phyloP scores from a whole-genome alignment of 73 alveolate genomes.

The Loxodes magnus region DNA sequence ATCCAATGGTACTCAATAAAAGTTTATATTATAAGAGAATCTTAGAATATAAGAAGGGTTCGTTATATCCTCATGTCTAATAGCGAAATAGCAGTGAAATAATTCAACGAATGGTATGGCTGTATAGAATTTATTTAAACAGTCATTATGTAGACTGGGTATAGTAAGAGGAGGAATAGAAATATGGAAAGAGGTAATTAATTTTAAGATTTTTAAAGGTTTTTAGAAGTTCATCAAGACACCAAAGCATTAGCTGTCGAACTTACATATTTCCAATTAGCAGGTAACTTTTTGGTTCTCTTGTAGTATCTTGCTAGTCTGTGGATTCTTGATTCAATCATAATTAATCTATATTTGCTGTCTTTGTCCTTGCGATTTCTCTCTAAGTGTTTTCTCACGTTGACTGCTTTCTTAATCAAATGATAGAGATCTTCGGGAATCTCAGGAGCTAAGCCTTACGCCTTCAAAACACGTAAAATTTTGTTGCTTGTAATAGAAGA shows the following conservation, averaged over 20 bases:
- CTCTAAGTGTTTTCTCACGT: slow-evolving; percentile 97
- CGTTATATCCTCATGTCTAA: no score
- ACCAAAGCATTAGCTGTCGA: not conserved
- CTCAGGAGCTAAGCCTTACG: slow-evolving; percentile 88
- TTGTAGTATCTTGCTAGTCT: slow-evolving; percentile 97
- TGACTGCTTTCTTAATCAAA: slow-evolving; percentile 96
- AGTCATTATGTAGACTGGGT: no score
- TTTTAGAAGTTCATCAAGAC: no score
- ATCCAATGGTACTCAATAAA: no score
- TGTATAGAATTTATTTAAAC: no score
- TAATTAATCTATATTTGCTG: slow-evolving; percentile 89
- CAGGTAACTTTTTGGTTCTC: slow-evolving; percentile 84
- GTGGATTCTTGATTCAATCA: slow-evolving; percentile 96
- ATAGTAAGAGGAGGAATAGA: no score
- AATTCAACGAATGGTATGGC: no score
- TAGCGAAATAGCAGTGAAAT: no score
- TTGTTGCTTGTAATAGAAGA: slow-evolving; percentile 72
- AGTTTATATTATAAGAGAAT: no score
- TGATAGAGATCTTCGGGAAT: slow-evolving; percentile 97
- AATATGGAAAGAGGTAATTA: no score
- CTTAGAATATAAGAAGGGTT: no score
- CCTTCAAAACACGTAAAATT: slow-evolving; percentile 74
- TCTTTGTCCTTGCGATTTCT: slow-evolving; percentile 89
- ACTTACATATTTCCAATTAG: slow-evolving; percentile 85
- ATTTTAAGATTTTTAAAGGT: no score